These are phyloP conservation scores for Diaporthe sp. DNA, from an alignment of 2,329 filamentous ascomycete species.

Conservation along the genomic window DNA sequence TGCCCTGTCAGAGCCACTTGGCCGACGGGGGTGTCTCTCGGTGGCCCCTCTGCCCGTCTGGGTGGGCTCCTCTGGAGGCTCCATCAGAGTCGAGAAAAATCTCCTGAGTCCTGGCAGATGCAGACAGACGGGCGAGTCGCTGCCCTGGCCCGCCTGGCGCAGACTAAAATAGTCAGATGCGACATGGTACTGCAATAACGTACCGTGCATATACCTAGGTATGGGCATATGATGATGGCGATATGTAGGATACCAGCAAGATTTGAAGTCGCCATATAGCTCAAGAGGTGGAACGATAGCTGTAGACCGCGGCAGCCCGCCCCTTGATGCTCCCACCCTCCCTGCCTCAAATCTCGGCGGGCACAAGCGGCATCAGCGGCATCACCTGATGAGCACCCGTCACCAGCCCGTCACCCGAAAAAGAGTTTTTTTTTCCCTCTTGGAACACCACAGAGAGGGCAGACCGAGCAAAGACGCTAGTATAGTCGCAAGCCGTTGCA, in stretches of 20 bases:
- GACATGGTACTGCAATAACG: conserved; percentile 25
- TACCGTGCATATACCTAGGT: conserved; percentile 13
- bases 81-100: conserved; percentile 29
- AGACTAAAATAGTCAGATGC: conserved; percentile 8
- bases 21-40: conserved; percentile 20
- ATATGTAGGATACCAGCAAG: background rate
- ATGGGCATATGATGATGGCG: conserved; percentile 23
- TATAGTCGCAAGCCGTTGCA: conserved; percentile 27
- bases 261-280: background rate
- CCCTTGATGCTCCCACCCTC: background rate
- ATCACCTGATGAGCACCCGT: conserved; percentile 21
- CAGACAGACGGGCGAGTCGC: conserved; percentile 20
- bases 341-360: conserved; percentile 21
- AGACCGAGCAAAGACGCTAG: conserved; percentile 19
- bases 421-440: background rate
- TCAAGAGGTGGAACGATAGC: conserved; percentile 10
- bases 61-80: conserved; percentile 7
- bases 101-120: conserved; percentile 30
- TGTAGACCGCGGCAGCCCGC: background rate
- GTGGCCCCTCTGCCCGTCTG: background rate
- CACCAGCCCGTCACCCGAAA: conserved; percentile 6
- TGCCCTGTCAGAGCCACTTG: conserved; percentile 34
- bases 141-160: background rate
- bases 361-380: conserved; percentile 20
- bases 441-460: conserved; percentile 20